Conservation (phyloP, 2,329 filamentous ascomycete genomes). For the Drechslera avenae region DNA sequence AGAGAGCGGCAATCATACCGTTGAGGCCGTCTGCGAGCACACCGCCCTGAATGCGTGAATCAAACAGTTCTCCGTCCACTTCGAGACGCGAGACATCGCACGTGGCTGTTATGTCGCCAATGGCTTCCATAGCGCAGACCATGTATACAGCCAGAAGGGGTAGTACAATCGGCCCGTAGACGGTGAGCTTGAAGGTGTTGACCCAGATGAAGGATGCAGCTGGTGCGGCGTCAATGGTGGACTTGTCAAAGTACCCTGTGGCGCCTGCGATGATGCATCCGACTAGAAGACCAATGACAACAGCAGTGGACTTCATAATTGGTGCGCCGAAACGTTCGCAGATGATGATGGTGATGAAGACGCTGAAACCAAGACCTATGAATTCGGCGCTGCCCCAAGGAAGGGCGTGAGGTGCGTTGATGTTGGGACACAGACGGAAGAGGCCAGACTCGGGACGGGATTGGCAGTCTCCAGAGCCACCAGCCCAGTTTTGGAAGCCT, state of each 20-base stretch:
- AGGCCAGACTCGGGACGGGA: conserved; percentile 55
- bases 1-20: conserved; percentile 74
- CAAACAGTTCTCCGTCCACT: conserved; percentile 72
- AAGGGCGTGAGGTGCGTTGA: conserved; percentile 71
- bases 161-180: conserved; percentile 76
- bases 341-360: conserved; percentile 78
- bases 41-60: conserved; percentile 78
- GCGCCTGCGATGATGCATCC: conserved; percentile 81
- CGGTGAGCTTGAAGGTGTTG: conserved; percentile 71
- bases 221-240: conserved; percentile 72
- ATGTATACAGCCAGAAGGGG: conserved; percentile 68
- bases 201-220: conserved; percentile 79
- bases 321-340: conserved; percentile 82
- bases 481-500: conserved; percentile 79
- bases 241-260: conserved; percentile 76
- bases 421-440: conserved; percentile 65
- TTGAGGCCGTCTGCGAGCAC: conserved; percentile 79
- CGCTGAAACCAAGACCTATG: conserved; percentile 78
- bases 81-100: conserved; percentile 80
- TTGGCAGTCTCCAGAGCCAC: conserved; percentile 67
- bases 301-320: conserved; percentile 81
- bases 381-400: conserved; percentile 80
- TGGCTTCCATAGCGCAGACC: conserved; percentile 77
- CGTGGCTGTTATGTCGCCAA: conserved; percentile 80
- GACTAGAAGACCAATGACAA: conserved; percentile 73